Evolutionary conservation across 371 early-diverging fungal genomes (phyloP), one percentile per base, ranked within the genome.

Genomic region (Mortierella sp.): DNA sequence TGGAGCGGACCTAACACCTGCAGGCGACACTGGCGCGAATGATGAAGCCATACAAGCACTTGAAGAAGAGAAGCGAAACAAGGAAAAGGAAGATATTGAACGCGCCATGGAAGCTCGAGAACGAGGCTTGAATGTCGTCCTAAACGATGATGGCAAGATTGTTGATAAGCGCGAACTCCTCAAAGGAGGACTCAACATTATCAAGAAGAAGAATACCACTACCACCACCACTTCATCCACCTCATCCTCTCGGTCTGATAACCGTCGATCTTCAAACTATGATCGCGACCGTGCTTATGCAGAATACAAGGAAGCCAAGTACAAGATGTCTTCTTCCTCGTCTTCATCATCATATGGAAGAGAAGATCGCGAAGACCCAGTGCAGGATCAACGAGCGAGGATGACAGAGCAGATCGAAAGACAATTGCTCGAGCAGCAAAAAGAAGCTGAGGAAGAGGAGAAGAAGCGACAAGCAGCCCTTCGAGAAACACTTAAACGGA

Each of bases 141-240:
- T 93, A 39, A 93, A 93, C 61, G 95, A 89, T 46, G 89, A 89
- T 21, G 89, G 90, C 26, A 87, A 92, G 52, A 83, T 95, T 47
- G 90, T 95, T 18, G 94, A 95, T 71, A 93, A 93, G 68, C 85
- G 93, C 24, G 87, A 91, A 24, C 76, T 93, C 5, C 82, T 95
- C 19, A 80, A 83, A 12, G 92, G 91, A 19, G 96, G 96, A 1
- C 82, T 96, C 38, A 95, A 95, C 60, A 69, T 94, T 8, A 58
- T 72, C 8, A 72, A 67, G 30, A 83, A 76, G 47, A 28, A 68
- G 8, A 34, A 65, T 13, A 23, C 47, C 30, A 13, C 54, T 19
- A 13, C 38, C 18, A 49, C 54, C 18, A 13, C 39, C 18, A 43
- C 67, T 27, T 41, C 64, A 57, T 80, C 41, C 70, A 78, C 61